phyloP scores from a whole-genome alignment of 441 rosid species.

The Populus tomentosa region DNA sequence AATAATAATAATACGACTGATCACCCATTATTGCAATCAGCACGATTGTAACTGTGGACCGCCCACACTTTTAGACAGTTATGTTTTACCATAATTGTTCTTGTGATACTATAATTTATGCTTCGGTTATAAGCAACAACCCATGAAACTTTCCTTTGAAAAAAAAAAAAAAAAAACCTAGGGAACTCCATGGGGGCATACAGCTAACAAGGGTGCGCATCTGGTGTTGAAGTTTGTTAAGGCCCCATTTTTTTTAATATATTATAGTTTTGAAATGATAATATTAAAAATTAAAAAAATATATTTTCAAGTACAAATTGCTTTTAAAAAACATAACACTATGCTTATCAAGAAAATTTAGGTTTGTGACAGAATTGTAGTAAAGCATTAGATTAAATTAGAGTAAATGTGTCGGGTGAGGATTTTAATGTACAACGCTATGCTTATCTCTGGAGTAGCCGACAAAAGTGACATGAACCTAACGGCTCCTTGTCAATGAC shows the following conservation, averaged over 20 bases:
- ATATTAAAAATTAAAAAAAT: too few relatives aligned
- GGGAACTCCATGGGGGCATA: too few relatives aligned
- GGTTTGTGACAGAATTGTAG: neutral
- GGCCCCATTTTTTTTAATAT: too few relatives aligned
- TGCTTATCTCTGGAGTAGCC: neutral
- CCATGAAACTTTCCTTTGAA: neutral
- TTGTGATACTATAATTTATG: neutral
- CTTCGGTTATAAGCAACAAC: neutral
- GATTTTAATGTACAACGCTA: neutral
- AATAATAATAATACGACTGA: too few relatives aligned
- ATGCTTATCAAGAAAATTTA: too few relatives aligned
- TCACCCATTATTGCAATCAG: neutral
- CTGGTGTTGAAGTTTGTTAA: too few relatives aligned
- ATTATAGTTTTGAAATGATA: too few relatives aligned
- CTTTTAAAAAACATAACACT: too few relatives aligned
- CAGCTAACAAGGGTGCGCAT: too few relatives aligned
- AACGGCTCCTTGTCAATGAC: neutral
- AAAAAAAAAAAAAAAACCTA: too few relatives aligned
- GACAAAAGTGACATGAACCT: neutral
- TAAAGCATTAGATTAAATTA: neutral
- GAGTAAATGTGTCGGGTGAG: slow-evolving; percentile 1
- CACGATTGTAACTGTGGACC: neutral
- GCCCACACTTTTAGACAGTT: neutral
- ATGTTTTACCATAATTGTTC: neutral
- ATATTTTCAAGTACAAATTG: too few relatives aligned